A percentile compares a stretch with the other conserved stretches of the same genome.
Evolutionary conservation across 1,284 basidiomycete species (phyloP).

Genomic region (Cryptococcus floricola): DNA sequence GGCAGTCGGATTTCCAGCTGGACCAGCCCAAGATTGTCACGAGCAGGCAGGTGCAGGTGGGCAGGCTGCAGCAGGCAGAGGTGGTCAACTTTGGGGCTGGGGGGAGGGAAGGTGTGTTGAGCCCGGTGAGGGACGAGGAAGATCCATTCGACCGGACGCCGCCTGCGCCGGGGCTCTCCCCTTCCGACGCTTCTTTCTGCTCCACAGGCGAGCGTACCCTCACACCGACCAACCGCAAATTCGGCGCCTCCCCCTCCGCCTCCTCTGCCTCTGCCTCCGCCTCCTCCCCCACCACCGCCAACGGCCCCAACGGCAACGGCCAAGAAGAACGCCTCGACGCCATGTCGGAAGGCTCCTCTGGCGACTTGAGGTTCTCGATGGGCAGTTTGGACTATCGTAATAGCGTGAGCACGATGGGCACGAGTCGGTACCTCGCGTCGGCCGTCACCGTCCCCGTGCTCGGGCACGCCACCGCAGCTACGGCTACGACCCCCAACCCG

Average conservation of each 20-base stretch:
- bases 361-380: constrained; percentile 49
- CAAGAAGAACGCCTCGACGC: constrained; percentile 18
- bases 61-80: constrained; percentile 46
- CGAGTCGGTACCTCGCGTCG: constrained; percentile 26
- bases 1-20: constrained; percentile 40
- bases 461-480: neutral
- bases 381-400: constrained; percentile 41
- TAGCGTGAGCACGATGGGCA: constrained; percentile 39
- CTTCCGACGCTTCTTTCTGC: constrained; percentile 6
- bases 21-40: constrained; percentile 50
- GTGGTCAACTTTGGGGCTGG: constrained; percentile 41
- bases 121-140: constrained; percentile 4
- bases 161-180: neutral
- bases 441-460: constrained; percentile 4
- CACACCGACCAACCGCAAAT: constrained; percentile 11
- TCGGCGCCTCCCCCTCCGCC: too few species aligned
- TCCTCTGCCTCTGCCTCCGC: constrained; percentile 4
- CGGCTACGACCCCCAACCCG: neutral
- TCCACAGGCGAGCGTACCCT: constrained; percentile 3
- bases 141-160: neutral
- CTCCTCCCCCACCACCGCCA: constrained; percentile 10
- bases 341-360: constrained; percentile 7
- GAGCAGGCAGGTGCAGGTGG: constrained; percentile 44
- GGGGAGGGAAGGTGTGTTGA: constrained; percentile 7
- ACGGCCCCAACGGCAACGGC: constrained; percentile 2